Evolutionary conservation across 2,329 filamentous ascomycete species (phyloP).

Genomic region (Metarhizium humberi): DNA sequence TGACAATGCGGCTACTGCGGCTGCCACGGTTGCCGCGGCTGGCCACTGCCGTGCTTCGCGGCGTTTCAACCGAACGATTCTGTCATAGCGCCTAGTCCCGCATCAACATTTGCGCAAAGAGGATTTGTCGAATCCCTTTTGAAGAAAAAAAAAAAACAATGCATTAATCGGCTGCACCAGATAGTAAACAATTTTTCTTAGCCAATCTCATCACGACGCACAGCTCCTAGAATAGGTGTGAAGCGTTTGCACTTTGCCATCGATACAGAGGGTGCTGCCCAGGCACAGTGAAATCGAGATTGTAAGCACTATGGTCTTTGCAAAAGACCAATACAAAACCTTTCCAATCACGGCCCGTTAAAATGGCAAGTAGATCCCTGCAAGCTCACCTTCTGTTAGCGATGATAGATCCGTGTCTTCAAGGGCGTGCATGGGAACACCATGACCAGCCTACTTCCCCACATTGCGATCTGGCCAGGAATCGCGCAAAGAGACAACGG

Average conservation of each 20-base stretch:
- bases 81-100: too few species aligned
- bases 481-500: background rate
- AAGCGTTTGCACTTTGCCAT: background rate
- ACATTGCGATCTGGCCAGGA: background rate
- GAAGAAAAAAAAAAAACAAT: too few species aligned
- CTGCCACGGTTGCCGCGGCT: background rate
- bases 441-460: background rate
- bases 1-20: background rate
- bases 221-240: too few species aligned
- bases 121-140: too few species aligned
- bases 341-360: background rate
- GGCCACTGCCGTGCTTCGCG: too few species aligned
- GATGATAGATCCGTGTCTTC: background rate
- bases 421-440: background rate
- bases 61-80: too few species aligned
- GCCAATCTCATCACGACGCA: too few species aligned
- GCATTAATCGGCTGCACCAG: too few species aligned
- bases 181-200: too few species aligned
- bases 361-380: background rate
- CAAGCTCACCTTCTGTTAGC: background rate
- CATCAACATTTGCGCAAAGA: too few species aligned
- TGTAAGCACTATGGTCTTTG: background rate
- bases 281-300: background rate
- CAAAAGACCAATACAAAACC: background rate
- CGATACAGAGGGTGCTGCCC: background rate